A percentile compares a stretch with the other conserved stretches of the same genome.
These are phyloP conservation scores for Triticum dicoccoides DNA, from an alignment of 176 grass and related monocot species.

Conservation along the genomic window DNA sequence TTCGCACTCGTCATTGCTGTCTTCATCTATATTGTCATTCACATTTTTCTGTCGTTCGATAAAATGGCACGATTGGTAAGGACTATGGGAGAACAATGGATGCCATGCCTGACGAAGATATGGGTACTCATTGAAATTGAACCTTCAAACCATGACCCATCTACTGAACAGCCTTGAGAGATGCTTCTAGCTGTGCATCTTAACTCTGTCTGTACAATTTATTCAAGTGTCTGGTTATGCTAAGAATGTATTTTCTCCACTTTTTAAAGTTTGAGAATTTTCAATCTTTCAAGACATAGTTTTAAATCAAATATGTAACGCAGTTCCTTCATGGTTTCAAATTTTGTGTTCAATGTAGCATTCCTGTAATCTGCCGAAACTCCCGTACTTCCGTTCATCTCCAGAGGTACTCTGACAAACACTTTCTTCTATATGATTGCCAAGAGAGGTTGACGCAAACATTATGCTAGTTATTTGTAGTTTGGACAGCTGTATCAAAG, in stretches of 20 bases:
- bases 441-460: background rate
- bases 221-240: background rate
- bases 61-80: conserved; percentile 16
- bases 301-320: background rate
- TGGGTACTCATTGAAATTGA: conserved; percentile 15
- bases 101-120: conserved; percentile 20
- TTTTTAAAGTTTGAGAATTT: conserved; percentile 16
- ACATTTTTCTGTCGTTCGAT: conserved; percentile 32
- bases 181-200: background rate
- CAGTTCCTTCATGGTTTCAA: background rate
- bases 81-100: conserved; percentile 13
- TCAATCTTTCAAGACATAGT: background rate
- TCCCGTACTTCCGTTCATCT: background rate
- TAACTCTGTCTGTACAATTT: background rate
- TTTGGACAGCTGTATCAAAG: background rate
- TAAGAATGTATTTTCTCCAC: background rate
- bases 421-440: background rate
- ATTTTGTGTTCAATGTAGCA: background rate
- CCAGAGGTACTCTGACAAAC: background rate
- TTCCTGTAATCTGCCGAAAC: background rate
- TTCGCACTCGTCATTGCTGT: conserved; percentile 43
- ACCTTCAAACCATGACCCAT: conserved; percentile 5
- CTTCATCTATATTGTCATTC: conserved; percentile 43
- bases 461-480: background rate
- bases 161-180: conserved; percentile 17